Evolutionary conservation across 805 yeast species (phyloP).

Genomic region (Candida boleticola): DNA sequence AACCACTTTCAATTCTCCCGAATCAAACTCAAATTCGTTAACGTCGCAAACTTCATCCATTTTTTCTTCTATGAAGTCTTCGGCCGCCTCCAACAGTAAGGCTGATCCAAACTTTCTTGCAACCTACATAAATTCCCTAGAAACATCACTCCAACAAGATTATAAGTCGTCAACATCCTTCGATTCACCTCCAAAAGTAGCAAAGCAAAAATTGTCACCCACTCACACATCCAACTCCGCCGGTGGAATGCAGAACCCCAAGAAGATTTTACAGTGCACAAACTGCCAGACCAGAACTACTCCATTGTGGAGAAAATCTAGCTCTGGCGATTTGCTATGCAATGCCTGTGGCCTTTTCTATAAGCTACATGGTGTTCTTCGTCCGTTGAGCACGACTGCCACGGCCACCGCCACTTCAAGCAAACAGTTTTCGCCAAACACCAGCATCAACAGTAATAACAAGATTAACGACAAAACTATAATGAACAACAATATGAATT

Average conservation of each 20-base stretch:
- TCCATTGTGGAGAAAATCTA: slow-evolving; percentile 44
- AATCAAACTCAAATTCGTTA: slow-evolving; percentile 12
- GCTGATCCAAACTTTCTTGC: slow-evolving; percentile 27
- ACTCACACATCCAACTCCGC: not conserved
- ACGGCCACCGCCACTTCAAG: not conserved
- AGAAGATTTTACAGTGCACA: slow-evolving; percentile 33
- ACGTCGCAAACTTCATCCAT: slow-evolving; percentile 12
- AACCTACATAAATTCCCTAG: slow-evolving; percentile 38
- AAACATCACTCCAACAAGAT: slow-evolving; percentile 32
- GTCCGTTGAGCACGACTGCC: slow-evolving; percentile 30
- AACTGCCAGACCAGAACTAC: slow-evolving; percentile 45
- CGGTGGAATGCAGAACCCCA: not conserved
- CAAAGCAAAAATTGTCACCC: slow-evolving; percentile 10
- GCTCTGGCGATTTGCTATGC: slow-evolving; percentile 41
- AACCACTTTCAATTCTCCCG: slow-evolving; percentile 9
- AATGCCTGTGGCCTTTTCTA: slow-evolving; percentile 47
- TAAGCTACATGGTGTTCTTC: slow-evolving; percentile 43
- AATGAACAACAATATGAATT: slow-evolving; percentile 22
- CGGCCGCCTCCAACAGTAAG: slow-evolving; percentile 7
- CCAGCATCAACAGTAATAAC: not conserved
- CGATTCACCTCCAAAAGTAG: slow-evolving; percentile 12
- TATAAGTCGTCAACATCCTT: slow-evolving; percentile 12
- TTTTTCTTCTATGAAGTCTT: slow-evolving; percentile 10
- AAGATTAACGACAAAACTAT: slow-evolving; percentile 17
- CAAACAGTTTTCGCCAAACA: not conserved